A percentile compares a stretch with the other conserved stretches of the same genome.
Conservation (phyloP, 768 basidiomycete genomes). For the Mycena galericulata region DNA sequence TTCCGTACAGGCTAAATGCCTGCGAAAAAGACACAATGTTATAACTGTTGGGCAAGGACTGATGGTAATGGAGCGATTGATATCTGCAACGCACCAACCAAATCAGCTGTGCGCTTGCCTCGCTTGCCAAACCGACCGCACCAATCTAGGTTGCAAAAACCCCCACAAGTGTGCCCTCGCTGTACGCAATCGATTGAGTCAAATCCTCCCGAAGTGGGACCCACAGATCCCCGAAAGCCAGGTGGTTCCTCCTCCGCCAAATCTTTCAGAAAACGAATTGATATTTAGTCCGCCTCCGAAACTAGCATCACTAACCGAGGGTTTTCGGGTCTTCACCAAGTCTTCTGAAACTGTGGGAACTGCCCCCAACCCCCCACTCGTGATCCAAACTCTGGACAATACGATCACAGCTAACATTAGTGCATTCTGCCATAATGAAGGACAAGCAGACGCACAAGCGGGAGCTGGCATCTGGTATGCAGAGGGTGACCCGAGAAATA, state of each 20-base stretch:
- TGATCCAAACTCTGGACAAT: too few relatives aligned
- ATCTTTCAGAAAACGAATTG: too few relatives aligned
- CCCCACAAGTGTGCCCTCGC: constrained; percentile 7
- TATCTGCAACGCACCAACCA: not conserved
- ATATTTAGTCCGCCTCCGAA: too few relatives aligned
- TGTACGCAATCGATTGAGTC: not conserved
- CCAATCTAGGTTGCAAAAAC: not conserved
- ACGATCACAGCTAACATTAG: too few relatives aligned
- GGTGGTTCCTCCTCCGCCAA: too few relatives aligned
- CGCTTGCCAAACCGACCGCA: not conserved
- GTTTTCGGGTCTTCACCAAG: too few relatives aligned
- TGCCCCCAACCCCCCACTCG: too few relatives aligned
- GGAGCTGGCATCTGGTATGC: too few relatives aligned
- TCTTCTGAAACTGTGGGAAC: too few relatives aligned
- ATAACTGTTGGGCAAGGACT: not conserved
- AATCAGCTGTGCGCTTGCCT: not conserved
- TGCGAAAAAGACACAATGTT: not conserved
- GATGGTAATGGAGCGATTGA: not conserved
- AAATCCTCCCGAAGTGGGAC: constrained; percentile 18
- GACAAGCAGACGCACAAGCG: not conserved
- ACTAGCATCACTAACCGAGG: too few relatives aligned
- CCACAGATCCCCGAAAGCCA: not conserved
- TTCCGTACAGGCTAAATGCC: not conserved
- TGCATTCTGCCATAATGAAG: not conserved
- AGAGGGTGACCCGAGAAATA: too few relatives aligned